These are phyloP conservation scores for Dalbergia oliveri DNA, from an alignment of 306 rosid genomes.

Conservation along the genomic window DNA sequence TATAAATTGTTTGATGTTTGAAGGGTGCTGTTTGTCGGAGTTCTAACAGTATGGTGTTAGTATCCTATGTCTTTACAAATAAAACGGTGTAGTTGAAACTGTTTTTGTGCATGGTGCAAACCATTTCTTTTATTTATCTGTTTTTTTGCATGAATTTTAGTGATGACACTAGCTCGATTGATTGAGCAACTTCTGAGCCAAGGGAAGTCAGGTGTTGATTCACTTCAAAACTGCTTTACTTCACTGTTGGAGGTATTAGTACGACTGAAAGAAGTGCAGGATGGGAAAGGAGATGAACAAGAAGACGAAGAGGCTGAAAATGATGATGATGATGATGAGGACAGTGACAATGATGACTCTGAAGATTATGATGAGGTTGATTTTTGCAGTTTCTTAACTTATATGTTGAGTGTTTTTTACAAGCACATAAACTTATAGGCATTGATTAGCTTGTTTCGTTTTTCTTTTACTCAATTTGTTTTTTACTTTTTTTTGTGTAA, in stretches of 20 bases:
- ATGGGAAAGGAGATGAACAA: constrained; percentile 59
- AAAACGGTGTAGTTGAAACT: constrained; percentile 23
- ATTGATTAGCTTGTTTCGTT: background rate
- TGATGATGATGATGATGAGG: constrained; percentile 56
- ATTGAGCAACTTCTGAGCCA: constrained; percentile 68
- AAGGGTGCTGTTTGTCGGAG: background rate
- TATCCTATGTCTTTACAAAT: background rate
- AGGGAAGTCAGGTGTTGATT: constrained; percentile 60
- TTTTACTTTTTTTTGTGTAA: constrained; percentile 10
- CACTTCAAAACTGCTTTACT: constrained; percentile 65
- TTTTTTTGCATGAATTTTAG: constrained; percentile 55
- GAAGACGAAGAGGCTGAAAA: constrained; percentile 58
- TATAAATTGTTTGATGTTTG: constrained; percentile 2
- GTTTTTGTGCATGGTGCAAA: constrained; percentile 19
- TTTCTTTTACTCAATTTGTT: constrained; percentile 16
- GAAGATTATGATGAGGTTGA: constrained; percentile 81
- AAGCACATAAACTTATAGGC: background rate
- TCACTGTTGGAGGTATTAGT: constrained; percentile 71
- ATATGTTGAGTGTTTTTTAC: constrained; percentile 3
- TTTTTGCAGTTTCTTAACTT: constrained; percentile 37
- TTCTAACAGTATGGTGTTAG: constrained; percentile 1
- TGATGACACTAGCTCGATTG: constrained; percentile 72
- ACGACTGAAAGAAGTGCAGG: constrained; percentile 65
- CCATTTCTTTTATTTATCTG: background rate
- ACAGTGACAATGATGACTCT: constrained; percentile 50